Base-by-base conservation (phyloP, 2,329 filamentous ascomycete genomes). In the Boeremia exigua region DNA sequence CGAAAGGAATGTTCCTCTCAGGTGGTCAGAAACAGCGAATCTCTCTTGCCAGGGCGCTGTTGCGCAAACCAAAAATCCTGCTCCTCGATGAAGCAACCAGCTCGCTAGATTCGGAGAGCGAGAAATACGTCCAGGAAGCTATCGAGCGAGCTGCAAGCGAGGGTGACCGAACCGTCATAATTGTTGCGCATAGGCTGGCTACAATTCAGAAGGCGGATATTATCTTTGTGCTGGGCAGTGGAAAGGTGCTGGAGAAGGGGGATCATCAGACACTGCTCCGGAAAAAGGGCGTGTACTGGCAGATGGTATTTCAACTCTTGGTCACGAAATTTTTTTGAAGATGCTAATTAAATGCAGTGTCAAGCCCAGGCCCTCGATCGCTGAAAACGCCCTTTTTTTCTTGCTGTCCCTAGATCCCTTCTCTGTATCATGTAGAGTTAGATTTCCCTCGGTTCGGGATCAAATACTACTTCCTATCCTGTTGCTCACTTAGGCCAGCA, bases 301-400 rank as follows among this genome's bases (percentile, higher is more conserved):
- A 73, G 48, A 75, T 75, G 71, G 52, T 55, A 23, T 42, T 46
- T 49, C 14, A 12, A 8, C 14, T 1, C 39, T 4, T 27, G 6
- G 2, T 28, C n/a, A 25, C 12, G 9, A 1, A 23, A n/a, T n/a
- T n/a, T n/a, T n/a, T n/a, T 3, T 2, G 11, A 2, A 4, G 6
- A 1, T 55, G 39, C 52, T 55, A 36, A 54, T n/a, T 1, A 11
- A 6, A 6, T 4, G 19, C 14, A 55, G 52, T 77, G 74, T 59
- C 73, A 75, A 56, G 71, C 72, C 14, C 74, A 77, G 49, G 74
- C 74, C 49, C 58, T 77, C 46, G 72, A 76, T 61, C 67, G 68
- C 6, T 75, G n/a, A n/a, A n/a, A n/a, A n/a, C n/a, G n/a, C n/a
- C n/a, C n/a, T n/a, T n/a, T n/a, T n/a, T n/a, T n/a, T n/a, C n/a